phyloP scores from a whole-genome alignment of 371 early-diverging fungal species.

The Mucor plumbeus region DNA sequence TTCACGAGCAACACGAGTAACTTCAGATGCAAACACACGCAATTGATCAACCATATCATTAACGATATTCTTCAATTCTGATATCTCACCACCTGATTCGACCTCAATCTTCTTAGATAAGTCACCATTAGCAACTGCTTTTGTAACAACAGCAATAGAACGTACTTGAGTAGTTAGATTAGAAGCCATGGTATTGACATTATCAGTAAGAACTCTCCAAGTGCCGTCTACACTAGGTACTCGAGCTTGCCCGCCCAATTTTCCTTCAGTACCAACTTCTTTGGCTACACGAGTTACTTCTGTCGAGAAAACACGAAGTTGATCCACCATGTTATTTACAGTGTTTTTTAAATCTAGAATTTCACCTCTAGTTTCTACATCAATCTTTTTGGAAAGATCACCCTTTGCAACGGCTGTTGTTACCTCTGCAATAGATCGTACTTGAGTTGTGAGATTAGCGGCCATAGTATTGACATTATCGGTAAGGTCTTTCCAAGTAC shows the following conservation, averaged over 20 bases:
- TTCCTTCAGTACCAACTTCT: slow-evolving; percentile 58
- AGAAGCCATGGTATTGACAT: slow-evolving; percentile 62
- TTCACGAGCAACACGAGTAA: slow-evolving; percentile 51
- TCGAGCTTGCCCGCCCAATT: slow-evolving; percentile 53
- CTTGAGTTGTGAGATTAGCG: slow-evolving; percentile 61
- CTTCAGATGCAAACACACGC: slow-evolving; percentile 53
- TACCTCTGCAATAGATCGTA: slow-evolving; percentile 60
- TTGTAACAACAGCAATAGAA: slow-evolving; percentile 58
- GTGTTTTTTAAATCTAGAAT: slow-evolving; percentile 58
- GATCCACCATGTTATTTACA: slow-evolving; percentile 67
- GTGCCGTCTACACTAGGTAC: slow-evolving; percentile 59
- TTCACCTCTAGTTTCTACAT: slow-evolving; percentile 56
- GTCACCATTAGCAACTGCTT: slow-evolving; percentile 57
- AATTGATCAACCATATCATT: slow-evolving; percentile 49
- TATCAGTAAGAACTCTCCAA: slow-evolving; percentile 59
- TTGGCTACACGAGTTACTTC: slow-evolving; percentile 54
- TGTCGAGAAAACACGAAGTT: slow-evolving; percentile 51
- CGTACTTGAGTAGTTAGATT: slow-evolving; percentile 66
- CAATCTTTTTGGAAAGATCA: slow-evolving; percentile 64
- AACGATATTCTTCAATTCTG: slow-evolving; percentile 37
- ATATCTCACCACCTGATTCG: slow-evolving; percentile 34
- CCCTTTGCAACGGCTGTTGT: slow-evolving; percentile 67
- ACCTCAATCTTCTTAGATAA: slow-evolving; percentile 42
- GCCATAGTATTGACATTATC: slow-evolving; percentile 68
- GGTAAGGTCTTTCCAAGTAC: slow-evolving; percentile 62